phyloP scores from a whole-genome alignment of 192 early-diverging fungal species.

The Coemansia sp. region DNA sequence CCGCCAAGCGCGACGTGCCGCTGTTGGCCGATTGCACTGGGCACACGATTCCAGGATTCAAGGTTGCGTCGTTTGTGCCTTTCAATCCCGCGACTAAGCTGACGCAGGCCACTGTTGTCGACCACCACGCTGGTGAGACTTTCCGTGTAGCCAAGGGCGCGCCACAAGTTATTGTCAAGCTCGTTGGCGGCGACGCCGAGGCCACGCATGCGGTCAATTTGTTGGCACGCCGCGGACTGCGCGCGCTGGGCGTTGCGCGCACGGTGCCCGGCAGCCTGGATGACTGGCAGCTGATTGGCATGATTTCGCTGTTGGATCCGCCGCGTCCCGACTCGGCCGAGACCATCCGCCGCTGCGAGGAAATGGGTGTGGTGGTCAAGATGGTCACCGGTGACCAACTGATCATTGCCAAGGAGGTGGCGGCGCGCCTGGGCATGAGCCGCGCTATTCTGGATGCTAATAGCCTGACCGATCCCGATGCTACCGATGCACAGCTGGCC shows the following conservation, averaged over 20 bases:
- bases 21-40: constrained; percentile 62
- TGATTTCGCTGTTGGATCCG: constrained; percentile 89
- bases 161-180: constrained; percentile 84
- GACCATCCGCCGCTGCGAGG: constrained; percentile 79
- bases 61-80: constrained; percentile 83
- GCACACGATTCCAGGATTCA: constrained; percentile 87
- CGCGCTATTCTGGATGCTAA: constrained; percentile 86
- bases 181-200: constrained; percentile 77
- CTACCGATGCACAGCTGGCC: constrained; percentile 76
- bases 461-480: constrained; percentile 73
- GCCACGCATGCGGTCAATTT: constrained; percentile 77
- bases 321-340: constrained; percentile 83
- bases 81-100: constrained; percentile 93
- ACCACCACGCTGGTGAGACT: constrained; percentile 63
- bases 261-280: constrained; percentile 63
- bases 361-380: constrained; percentile 88
- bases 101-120: constrained; percentile 81
- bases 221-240: constrained; percentile 83
- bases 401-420: constrained; percentile 92
- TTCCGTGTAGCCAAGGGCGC: constrained; percentile 94
- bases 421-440: constrained; percentile 85
- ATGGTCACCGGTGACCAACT: constrained; percentile 97
- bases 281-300: constrained; percentile 77
- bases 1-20: constrained; percentile 68
- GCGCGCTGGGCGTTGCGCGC: constrained; percentile 89